phyloP scores from a whole-genome alignment of 306 rosid genomes.

The Delonix regia region DNA sequence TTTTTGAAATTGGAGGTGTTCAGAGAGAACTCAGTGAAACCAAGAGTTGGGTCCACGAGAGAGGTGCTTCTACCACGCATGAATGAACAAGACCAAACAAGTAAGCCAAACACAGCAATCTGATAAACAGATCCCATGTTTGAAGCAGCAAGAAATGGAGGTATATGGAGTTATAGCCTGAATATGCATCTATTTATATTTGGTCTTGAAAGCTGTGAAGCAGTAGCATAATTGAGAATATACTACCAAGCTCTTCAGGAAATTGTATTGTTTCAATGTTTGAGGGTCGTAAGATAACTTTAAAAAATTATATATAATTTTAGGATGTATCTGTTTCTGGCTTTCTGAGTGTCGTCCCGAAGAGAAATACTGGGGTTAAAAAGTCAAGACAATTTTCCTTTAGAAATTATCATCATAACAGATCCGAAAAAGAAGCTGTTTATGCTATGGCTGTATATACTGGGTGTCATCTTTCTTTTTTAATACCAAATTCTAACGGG shows the following conservation, averaged over 20 bases:
- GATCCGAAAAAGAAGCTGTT: background rate
- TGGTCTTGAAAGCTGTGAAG: no score
- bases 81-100: background rate
- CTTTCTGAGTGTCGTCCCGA: background rate
- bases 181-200: background rate
- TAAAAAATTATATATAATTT: no score
- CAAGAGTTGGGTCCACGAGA: slow-evolving; percentile 21
- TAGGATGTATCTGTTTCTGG: background rate
- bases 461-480: background rate
- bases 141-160: background rate
- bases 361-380: no score
- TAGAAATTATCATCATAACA: background rate
- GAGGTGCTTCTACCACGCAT: background rate
- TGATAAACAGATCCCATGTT: slow-evolving; percentile 8
- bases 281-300: no score
- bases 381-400: background rate
- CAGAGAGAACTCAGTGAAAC: slow-evolving; percentile 34
- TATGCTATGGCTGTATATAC: background rate
- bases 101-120: background rate
- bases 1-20: slow-evolving; percentile 4
- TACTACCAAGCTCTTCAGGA: no score
- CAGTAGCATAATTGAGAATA: no score
- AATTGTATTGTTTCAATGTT: no score
- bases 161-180: background rate
- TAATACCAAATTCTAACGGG: background rate